phyloP scores from a whole-genome alignment of 129 eudicot genomes.

The Ambrosia artemisiifolia region DNA sequence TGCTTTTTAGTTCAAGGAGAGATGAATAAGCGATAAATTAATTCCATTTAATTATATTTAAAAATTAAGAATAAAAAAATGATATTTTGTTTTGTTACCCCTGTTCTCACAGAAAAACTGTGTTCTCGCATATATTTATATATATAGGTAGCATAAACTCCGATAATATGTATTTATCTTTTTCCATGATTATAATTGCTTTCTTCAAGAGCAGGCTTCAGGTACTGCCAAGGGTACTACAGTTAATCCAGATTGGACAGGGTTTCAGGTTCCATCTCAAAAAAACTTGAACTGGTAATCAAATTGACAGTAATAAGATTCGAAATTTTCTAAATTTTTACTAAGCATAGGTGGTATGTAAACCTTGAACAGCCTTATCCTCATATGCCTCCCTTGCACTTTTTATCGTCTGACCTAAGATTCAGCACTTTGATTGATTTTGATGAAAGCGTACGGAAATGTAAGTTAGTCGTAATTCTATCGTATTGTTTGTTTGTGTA shows the following conservation, averaged over 20 bases:
- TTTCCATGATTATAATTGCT: not conserved
- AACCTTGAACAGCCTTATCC: conserved; percentile 76
- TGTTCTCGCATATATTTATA: too few relatives aligned
- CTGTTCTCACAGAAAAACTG: too few relatives aligned
- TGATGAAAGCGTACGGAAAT: too few relatives aligned
- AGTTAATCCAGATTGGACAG: conserved; percentile 72
- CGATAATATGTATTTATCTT: conserved; percentile 10
- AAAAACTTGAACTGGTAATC: not conserved
- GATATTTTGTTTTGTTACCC: too few relatives aligned
- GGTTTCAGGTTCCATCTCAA: conserved; percentile 54
- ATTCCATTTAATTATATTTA: too few relatives aligned
- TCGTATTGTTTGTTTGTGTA: too few relatives aligned
- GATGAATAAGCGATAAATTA: too few relatives aligned
- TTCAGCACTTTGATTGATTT: too few relatives aligned
- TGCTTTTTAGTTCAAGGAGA: too few relatives aligned
- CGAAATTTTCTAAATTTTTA: conserved; percentile 8
- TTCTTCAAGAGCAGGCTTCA: conserved; percentile 63
- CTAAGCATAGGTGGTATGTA: conserved; percentile 24
- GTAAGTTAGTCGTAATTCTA: too few relatives aligned
- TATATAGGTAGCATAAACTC: not conserved
- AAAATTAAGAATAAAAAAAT: too few relatives aligned
- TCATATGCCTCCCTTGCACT: conserved; percentile 67
- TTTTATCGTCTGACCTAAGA: too few relatives aligned
- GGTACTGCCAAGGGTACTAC: conserved; percentile 50
- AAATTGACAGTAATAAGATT: not conserved